Base-by-base conservation (phyloP, 140 eudicot species). In the Bidens hawaiensis region DNA sequence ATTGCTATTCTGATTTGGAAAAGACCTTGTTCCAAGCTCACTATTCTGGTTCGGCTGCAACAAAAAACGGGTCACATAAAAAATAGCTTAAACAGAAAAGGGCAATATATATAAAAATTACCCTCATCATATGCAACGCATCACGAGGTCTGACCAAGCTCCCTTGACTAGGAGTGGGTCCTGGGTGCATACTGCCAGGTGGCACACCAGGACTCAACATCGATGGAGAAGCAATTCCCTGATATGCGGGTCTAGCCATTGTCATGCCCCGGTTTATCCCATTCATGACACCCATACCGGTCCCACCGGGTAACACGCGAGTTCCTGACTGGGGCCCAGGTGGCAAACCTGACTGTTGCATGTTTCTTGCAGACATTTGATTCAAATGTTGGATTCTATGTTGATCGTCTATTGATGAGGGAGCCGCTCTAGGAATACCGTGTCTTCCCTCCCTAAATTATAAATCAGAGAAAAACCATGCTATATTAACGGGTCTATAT, bases 361-460 rank as follows among this genome's bases (percentile, higher is more conserved):
- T 61, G 73, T 85, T 93, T 67, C 99, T 85, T 19, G 79, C 80
- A 72, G 96, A 64, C 83, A 87, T 71, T 49, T 84, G 86, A 64
- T 77, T 85, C 51, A 80, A 80, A 38, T 81, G 90, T 40, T 87
- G 94, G 64, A 78, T 38, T 73, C 95, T 76, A 57, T 85, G 96
- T 36, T 85, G 96, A 18, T 85, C 96, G 16, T 91, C 96, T 57
- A 70, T 73, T 51, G 96, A 64, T 53, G 80, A 75, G 26, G 95
- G 71, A 59, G 75, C 77, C 43, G 89, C 62, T 67, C 99, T 85
- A 18, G 96, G 87, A 26, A 82, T 63, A 45, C 76, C 79, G 24
- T 79, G 81, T 79, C 96, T 93, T 60, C 76, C 93, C 63, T 85
- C 99, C 85, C 96, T 76, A 77, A 63, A n/a, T 58, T 19, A 55